Percentiles rank a stretch among this genome's conserved stretches.
Evolutionary conservation across 2,329 filamentous ascomycete species (phyloP).

Genomic region (Diaporthe amygdali): DNA sequence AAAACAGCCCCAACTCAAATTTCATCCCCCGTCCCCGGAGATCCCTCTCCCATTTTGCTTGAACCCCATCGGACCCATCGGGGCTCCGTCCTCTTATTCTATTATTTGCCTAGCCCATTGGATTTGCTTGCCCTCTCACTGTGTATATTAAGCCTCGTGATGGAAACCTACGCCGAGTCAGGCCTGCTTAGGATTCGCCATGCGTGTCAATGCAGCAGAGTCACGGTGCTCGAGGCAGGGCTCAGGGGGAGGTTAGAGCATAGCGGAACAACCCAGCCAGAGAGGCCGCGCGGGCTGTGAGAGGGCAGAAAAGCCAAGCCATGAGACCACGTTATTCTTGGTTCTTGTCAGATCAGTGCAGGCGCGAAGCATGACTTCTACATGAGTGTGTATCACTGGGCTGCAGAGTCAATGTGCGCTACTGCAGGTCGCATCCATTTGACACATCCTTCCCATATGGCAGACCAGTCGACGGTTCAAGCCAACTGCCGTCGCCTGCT

Average conservation of each 20-base stretch:
- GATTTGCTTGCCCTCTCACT: neutral
- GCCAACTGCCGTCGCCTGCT: neutral
- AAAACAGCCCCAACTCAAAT: neutral
- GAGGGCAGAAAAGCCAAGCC: neutral
- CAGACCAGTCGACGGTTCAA: neutral
- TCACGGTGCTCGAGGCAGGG: neutral
- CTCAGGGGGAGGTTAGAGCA: neutral
- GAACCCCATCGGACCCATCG: slow-evolving; percentile 2
- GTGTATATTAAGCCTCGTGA: neutral
- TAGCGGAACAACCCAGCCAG: neutral
- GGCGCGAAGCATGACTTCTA: neutral
- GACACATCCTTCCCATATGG: neutral
- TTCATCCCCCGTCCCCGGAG: neutral
- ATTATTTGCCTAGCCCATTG: neutral
- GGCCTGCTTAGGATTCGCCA: neutral
- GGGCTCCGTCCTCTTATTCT: neutral
- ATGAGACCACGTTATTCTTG: neutral
- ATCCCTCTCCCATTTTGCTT: neutral
- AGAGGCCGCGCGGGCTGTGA: neutral
- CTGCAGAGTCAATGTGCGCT: neutral
- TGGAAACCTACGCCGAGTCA: neutral
- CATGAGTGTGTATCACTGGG: neutral
- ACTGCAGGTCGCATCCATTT: slow-evolving; percentile 1
- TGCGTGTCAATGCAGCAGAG: neutral
- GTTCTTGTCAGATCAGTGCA: neutral